Evolutionary conservation across 1,284 basidiomycete genomes (phyloP), one percentile per base, ranked within the genome.

Genomic region (Bothia castanella): DNA sequence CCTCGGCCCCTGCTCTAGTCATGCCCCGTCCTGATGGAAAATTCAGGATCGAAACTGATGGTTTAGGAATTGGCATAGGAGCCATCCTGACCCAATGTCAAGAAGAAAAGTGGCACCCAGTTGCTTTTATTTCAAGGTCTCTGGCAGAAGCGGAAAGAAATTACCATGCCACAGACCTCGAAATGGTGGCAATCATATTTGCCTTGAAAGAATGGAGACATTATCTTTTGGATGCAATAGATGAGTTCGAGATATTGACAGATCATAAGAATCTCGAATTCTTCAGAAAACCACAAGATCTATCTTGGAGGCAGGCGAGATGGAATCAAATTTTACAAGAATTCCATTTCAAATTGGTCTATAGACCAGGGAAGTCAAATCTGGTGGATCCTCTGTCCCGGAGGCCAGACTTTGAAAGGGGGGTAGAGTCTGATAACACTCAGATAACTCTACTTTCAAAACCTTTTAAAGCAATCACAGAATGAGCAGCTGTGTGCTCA

Each of bases 151-250:
- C n/a, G 2, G 40, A 41, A 41, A 2, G n/a, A 8, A 41, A 41
- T 20, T 41, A 41, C 13, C 40, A 41, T 14, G 12, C 29, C 3
- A n/a, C 39, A n/a, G 39, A 41, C 17, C 13, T 41, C 3, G 25
- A 41, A 36, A n/a, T n/a, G n/a, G n/a, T n/a, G n/a, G n/a, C n/a
- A n/a, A n/a, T n/a, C n/a, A n/a, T n/a, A n/a, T n/a, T n/a, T n/a
- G n/a, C n/a, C n/a, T n/a, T n/a, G n/a, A n/a, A n/a, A n/a, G n/a
- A 46, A 21, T 46, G 45, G 45, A 13, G 19, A 5, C 45, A 46
- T 8, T 32, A 46, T 21, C 19, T 46, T 0, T 4, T 46, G 0
- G 45, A 21, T 19, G 34, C 34, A 6, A 2, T 4, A 0, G 1
- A 36, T 4, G 5, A 20, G 2, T 36, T 44, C 25, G 12, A 36